A percentile compares a stretch with the other conserved stretches of the same genome.
These are phyloP conservation scores for Barbatosphaeria neglecta DNA, from an alignment of 495 filamentous ascomycete genomes.

Conservation along the genomic window DNA sequence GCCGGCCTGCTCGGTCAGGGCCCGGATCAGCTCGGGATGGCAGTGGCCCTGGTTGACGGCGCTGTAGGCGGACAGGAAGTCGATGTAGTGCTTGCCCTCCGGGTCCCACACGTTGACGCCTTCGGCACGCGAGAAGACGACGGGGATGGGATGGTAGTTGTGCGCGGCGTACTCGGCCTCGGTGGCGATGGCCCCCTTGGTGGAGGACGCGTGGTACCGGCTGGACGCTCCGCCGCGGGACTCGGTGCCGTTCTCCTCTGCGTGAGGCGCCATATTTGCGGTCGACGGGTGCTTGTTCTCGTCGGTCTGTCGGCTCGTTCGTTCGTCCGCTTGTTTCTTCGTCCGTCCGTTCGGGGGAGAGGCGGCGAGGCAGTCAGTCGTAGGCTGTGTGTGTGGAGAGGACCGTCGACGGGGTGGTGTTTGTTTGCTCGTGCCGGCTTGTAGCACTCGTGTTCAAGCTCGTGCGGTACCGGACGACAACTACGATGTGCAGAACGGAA, in stretches of 20 bases:
- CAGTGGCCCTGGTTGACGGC: conserved; percentile 99
- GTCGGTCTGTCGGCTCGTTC: too few relatives aligned
- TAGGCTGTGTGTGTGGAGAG: too few relatives aligned
- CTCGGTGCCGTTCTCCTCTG: conserved; percentile 24
- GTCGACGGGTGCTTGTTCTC: too few relatives aligned
- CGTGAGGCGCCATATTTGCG: conserved; percentile 48
- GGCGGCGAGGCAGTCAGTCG: too few relatives aligned
- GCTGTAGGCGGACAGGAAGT: conserved; percentile 95
- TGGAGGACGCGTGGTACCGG: conserved; percentile 69
- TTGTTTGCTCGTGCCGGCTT: not conserved
- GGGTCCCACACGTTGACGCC: conserved; percentile 93
- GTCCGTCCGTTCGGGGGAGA: not conserved
- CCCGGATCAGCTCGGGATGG: conserved; percentile 87
- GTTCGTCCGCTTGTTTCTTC: too few relatives aligned
- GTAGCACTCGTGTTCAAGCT: too few relatives aligned
- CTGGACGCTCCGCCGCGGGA: conserved; percentile 24
- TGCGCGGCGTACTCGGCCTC: conserved; percentile 86
- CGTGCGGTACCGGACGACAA: too few relatives aligned
- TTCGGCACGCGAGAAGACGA: conserved; percentile 74
- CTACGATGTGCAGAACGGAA: too few relatives aligned
- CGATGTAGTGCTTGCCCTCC: conserved; percentile 91
- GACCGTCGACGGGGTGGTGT: too few relatives aligned
- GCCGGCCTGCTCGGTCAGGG: conserved; percentile 79
- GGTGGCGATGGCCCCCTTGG: conserved; percentile 62
- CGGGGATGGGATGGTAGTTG: conserved; percentile 96